Percentiles rank a stretch among this genome's conserved stretches.
Evolutionary conservation across 2,329 filamentous ascomycete species (phyloP).

Genomic region (Talaromyces marneffei): DNA sequence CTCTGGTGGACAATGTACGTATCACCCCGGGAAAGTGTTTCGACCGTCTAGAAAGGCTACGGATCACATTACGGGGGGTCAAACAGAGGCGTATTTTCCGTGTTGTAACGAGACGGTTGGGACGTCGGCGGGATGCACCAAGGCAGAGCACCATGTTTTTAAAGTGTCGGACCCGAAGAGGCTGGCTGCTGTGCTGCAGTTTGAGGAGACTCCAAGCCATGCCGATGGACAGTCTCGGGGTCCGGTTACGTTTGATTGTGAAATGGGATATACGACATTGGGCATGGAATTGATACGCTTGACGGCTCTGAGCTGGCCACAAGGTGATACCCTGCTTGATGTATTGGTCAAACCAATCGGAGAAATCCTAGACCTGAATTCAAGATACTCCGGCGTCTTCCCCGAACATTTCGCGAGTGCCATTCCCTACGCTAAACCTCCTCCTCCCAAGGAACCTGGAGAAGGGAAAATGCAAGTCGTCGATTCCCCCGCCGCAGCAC

Average conservation of each 20-base stretch:
- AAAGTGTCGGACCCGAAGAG: slow-evolving; percentile 71
- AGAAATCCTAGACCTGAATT: slow-evolving; percentile 83
- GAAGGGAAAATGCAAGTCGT: slow-evolving; percentile 60
- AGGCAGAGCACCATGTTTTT: slow-evolving; percentile 72
- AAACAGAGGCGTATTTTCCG: slow-evolving; percentile 57
- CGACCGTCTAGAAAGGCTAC: slow-evolving; percentile 51
- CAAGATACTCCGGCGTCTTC: slow-evolving; percentile 81
- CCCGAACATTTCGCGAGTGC: slow-evolving; percentile 70
- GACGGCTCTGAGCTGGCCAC: slow-evolving; percentile 83
- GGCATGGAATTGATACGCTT: slow-evolving; percentile 86
- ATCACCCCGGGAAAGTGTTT: slow-evolving; percentile 71
- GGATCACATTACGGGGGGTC: slow-evolving; percentile 50
- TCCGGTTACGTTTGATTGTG: slow-evolving; percentile 82
- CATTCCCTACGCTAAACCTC: slow-evolving; percentile 43
- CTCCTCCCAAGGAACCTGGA: slow-evolving; percentile 16
- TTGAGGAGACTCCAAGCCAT: slow-evolving; percentile 72
- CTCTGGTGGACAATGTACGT: slow-evolving; percentile 69
- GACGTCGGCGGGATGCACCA: slow-evolving; percentile 67
- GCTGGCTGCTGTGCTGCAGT: slow-evolving; percentile 73
- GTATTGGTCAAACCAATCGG: slow-evolving; percentile 79
- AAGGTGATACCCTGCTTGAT: slow-evolving; percentile 68
- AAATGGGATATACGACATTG: slow-evolving; percentile 91
- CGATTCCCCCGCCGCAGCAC: slow-evolving; percentile 65
- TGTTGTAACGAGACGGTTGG: slow-evolving; percentile 77
- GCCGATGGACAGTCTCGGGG: no score